Base-by-base conservation (phyloP, 1,139 yeast genomes). In the Suhomyces bribrorum region DNA sequence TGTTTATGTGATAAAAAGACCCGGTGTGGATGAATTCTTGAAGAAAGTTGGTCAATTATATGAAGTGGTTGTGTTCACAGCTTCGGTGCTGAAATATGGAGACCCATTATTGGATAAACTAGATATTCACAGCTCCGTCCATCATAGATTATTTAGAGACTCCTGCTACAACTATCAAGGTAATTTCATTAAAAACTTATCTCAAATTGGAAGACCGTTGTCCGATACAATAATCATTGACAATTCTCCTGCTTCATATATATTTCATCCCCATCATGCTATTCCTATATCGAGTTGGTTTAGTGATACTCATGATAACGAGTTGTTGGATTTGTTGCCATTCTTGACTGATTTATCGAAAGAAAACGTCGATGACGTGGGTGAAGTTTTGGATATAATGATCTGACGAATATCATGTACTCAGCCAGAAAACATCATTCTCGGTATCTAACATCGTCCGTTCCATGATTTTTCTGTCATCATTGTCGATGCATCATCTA, bases 261-360 rank as follows among this genome's bases (percentile, higher is more conserved):
- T 90, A 40, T 87, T 92, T 73, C 98, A 92, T 60, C 98, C 98
- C 16, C 95, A 88, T 58, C 97, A 92, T 67, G 95, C 97, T 11
- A 85, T 94, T 29, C 99, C 99, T n/a, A 87, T 92, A 24, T 87
- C 96, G 47, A 83, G 94, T 61, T 92, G 99, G 99, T 92, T 94
- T 70, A 87, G 96, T 52, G 99, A 92, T 66, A 83, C 94, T 29
- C 98, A 92, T 61, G 99, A 92, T 62, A 90, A 90, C 58, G 99
- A 92, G 70, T 73, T 92, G 52, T 65, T 87, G 47, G 98, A 92
- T 64, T 79, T 92, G 64, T 69, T 94, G 44, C 98, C 98, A 12
- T 82, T 94, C 49, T 73, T 92, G 53, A 87, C 88, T 60, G 98
- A 92, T 60, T 68, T 92, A 46, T 78, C 96, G 7, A 61, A 73